Base-by-base conservation (phyloP, 345 rosid genomes). In the Arabis alpina region DNA sequence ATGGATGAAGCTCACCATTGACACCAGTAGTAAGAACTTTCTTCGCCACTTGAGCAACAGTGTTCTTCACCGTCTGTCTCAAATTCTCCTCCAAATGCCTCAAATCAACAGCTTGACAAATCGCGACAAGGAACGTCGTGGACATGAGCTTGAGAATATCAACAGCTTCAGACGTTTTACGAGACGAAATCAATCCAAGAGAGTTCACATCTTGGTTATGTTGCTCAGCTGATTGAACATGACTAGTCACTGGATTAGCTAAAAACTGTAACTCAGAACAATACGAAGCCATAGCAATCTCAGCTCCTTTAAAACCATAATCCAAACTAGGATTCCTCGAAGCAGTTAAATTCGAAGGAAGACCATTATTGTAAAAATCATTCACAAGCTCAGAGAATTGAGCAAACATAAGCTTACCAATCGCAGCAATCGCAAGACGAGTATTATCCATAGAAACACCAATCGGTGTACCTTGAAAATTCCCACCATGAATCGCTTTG, bases 401-500 rank as follows among this genome's bases (percentile, higher is more conserved):
- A 14, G 93, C 96, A 57, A 89, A 87, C 91, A 89, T 69, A 68
- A 89, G 88, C 48, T 87, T 89, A 1, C 96, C 93, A 11, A 87
- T 87, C 0, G 96, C 76, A 0, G 91, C 89, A 1, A 89, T 71
- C 4, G 91, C 93, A 4, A 87, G 68, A 10, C 96, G 73, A 3
- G 87, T 84, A 75, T 89, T 89, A 66, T 87, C 96, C 93, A 86
- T 89, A 0, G 96, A 87, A 6, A 89, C 93, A n/a, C 96, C 96
- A 48, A 89, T 86, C 0, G 93, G 96, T 10, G 96, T 87, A 10
- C 96, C 96, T 54, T 87, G 96, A 82, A 89, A 89, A 70, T 89
- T 89, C 3, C 96, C 96, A 2, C 93, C 91, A 58, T 89, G 93
- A 1, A 89, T 60, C 12, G 96, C 93, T 57, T 82, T 84, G 79